Conservation (phyloP, 2,329 filamentous ascomycete species). For the Epichloe gansuensis region DNA sequence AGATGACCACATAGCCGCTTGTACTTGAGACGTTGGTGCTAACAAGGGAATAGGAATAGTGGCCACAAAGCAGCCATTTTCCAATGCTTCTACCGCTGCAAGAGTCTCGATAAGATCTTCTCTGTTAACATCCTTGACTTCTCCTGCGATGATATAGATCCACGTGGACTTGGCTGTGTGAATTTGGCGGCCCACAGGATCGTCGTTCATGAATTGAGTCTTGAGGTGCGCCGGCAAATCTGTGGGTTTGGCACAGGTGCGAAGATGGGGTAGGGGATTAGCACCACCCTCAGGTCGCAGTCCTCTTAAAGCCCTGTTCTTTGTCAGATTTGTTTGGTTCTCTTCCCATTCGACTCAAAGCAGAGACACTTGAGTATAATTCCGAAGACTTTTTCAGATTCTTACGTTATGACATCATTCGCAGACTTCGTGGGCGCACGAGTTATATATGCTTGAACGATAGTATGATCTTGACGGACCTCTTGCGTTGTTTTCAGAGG, state of each 20-base stretch:
- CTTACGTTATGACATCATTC: constrained; percentile 58
- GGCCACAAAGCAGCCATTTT: constrained; percentile 42
- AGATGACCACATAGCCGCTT: constrained; percentile 61
- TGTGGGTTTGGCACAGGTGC: constrained; percentile 59
- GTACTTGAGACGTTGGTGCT: constrained; percentile 61
- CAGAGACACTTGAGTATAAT: not conserved
- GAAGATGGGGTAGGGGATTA: constrained; percentile 57
- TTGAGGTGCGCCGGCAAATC: constrained; percentile 56
- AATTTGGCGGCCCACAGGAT: constrained; percentile 38
- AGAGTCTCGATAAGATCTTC: constrained; percentile 38
- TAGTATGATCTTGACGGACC: constrained; percentile 42
- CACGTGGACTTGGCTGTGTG: constrained; percentile 47
- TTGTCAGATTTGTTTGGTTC: constrained; percentile 8
- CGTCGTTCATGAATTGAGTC: constrained; percentile 46
- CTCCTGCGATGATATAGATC: constrained; percentile 46
- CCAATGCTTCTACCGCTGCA: constrained; percentile 35
- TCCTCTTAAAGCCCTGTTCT: constrained; percentile 38
- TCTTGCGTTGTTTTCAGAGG: constrained; percentile 54
- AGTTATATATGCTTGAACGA: constrained; percentile 56
- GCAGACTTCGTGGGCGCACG: constrained; percentile 59
- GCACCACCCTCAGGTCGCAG: constrained; percentile 46
- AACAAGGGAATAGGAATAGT: constrained; percentile 57
- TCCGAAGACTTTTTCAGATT: constrained; percentile 14
- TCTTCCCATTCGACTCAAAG: not conserved
- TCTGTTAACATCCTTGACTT: constrained; percentile 36